Conservation (phyloP, 192 early-diverging fungal species). For the Chytriomyces hyalinus region DNA sequence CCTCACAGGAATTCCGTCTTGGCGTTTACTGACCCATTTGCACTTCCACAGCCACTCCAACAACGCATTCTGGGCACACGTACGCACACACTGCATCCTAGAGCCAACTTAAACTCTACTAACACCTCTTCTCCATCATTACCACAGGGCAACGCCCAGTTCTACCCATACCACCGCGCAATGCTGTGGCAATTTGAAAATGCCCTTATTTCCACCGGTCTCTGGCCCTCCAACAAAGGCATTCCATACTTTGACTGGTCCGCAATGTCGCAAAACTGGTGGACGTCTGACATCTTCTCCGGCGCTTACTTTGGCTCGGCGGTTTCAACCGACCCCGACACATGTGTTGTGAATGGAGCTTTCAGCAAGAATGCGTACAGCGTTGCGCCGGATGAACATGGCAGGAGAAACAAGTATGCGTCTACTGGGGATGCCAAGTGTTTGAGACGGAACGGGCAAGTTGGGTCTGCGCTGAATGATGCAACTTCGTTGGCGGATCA, state of each 20-base stretch:
- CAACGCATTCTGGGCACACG: conserved; percentile 23
- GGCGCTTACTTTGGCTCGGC: not conserved
- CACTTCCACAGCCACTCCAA: conserved; percentile 11
- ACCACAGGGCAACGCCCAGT: not conserved
- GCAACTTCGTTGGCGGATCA: not conserved
- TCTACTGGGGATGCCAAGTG: not conserved
- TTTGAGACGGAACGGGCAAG: conserved; percentile 3
- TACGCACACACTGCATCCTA: not conserved
- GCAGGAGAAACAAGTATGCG: not conserved
- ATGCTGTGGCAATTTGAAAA: conserved; percentile 10
- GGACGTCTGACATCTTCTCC: conserved; percentile 4
- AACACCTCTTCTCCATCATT: not conserved
- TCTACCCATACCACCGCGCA: conserved; percentile 14
- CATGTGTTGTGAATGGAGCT: conserved; percentile 12
- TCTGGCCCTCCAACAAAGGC: not conserved
- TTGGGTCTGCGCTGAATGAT: not conserved
- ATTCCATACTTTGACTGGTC: conserved; percentile 20
- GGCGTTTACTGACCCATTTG: not conserved
- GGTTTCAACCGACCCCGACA: not conserved
- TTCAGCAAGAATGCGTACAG: not conserved
- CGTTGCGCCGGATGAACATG: conserved; percentile 6
- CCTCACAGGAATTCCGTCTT: not conserved
- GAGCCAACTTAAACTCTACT: no score
- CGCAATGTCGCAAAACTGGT: conserved; percentile 16
- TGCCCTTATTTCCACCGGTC: conserved; percentile 3